Percentiles rank a stretch among this genome's conserved stretches.
These are phyloP conservation scores for Leishmania turanica DNA, from an alignment of 208 protist species.

Conservation along the genomic window DNA sequence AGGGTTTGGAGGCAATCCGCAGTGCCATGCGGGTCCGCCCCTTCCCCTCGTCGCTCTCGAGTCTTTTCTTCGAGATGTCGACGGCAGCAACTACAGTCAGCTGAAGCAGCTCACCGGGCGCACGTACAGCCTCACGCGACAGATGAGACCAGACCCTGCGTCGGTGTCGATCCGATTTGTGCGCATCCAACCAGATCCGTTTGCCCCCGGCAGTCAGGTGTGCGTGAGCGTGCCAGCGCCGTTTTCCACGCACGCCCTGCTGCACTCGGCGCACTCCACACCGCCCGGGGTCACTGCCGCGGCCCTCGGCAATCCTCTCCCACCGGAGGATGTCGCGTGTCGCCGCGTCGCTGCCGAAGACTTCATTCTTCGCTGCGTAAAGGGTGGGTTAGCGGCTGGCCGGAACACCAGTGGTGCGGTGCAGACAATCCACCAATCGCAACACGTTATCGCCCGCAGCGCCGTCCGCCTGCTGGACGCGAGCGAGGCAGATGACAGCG, in stretches of 20 bases:
- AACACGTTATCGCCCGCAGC: constrained; percentile 90
- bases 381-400: constrained; percentile 8
- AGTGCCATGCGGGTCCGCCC: background rate
- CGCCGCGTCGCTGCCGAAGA: constrained; percentile 65
- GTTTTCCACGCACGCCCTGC: background rate
- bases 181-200: constrained; percentile 76
- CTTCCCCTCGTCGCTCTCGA: constrained; percentile 16
- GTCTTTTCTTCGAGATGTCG: constrained; percentile 38
- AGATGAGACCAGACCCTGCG: background rate
- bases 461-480: constrained; percentile 52
- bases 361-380: constrained; percentile 61
- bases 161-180: constrained; percentile 33
- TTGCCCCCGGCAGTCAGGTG: constrained; percentile 73
- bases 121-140: constrained; percentile 34
- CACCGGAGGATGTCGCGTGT: constrained; percentile 17
- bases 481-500: background rate
- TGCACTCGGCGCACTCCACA: constrained; percentile 1
- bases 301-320: background rate
- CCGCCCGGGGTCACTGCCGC: background rate
- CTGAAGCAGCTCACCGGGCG: constrained; percentile 56
- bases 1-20: background rate
- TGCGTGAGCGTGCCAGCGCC: constrained; percentile 42
- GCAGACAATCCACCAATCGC: constrained; percentile 70
- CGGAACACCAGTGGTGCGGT: constrained; percentile 48
- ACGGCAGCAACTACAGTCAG: constrained; percentile 58